Conservation (phyloP, 2,329 filamentous ascomycete genomes). For the Talaromyces piceae region DNA sequence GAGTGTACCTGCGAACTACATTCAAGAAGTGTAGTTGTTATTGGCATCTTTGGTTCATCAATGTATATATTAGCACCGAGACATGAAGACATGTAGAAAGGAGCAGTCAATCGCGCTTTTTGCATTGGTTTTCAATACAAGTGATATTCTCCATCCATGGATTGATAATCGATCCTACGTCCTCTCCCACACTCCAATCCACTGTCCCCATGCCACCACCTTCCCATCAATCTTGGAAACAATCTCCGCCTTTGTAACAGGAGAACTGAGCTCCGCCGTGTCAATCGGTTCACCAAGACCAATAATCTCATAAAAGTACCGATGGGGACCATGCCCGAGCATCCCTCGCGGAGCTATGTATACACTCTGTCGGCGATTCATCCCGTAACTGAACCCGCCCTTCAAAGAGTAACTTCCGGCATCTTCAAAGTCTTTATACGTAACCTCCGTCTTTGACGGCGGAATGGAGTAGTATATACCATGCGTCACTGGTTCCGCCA, state of each 20-base stretch:
- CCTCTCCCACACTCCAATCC: constrained; percentile 42
- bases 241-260: constrained; percentile 39
- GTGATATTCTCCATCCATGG: no score
- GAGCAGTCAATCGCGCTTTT: no score
- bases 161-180: no score
- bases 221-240: constrained; percentile 40
- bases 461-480: constrained; percentile 25
- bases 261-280: constrained; percentile 26
- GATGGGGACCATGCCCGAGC: constrained; percentile 45
- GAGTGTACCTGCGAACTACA: constrained; percentile 90
- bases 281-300: constrained; percentile 41
- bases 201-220: constrained; percentile 45
- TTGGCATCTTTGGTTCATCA: neutral
- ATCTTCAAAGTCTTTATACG: constrained; percentile 30
- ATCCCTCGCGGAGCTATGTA: constrained; percentile 44
- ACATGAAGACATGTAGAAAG: neutral
- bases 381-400: constrained; percentile 44
- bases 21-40: constrained; percentile 57
- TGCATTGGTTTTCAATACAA: no score
- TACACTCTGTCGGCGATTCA: constrained; percentile 32
- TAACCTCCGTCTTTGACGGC: constrained; percentile 25
- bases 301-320: constrained; percentile 47
- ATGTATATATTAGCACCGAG: constrained; percentile 3
- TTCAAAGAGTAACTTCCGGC: constrained; percentile 13
- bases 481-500: constrained; percentile 14